phyloP scores from a whole-genome alignment of 1,139 yeast genomes.

The Ogataea hybrid region DNA sequence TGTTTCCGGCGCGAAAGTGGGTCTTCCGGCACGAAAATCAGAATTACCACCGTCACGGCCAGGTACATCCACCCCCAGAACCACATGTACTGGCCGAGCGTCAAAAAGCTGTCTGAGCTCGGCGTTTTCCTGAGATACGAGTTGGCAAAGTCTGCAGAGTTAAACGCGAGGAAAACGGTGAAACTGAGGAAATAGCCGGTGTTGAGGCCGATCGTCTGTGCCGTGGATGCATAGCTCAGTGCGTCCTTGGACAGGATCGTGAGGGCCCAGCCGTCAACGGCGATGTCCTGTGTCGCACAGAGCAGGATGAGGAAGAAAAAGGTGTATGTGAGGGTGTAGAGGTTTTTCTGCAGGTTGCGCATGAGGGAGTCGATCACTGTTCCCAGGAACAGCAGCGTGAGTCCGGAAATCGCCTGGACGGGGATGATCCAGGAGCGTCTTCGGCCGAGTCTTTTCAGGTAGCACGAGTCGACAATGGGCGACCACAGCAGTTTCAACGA shows the following conservation, averaged over 20 bases:
- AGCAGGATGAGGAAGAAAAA: constrained; percentile 79
- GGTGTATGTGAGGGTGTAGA: constrained; percentile 48
- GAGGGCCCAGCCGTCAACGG: constrained; percentile 99
- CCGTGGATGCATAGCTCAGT: constrained; percentile 92
- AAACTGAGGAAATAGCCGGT: constrained; percentile 90
- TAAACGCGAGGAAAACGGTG: constrained; percentile 86
- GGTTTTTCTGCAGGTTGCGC: constrained; percentile 51
- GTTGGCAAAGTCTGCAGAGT: constrained; percentile 91
- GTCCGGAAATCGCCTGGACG: constrained; percentile 73
- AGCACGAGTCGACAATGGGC: constrained; percentile 90
- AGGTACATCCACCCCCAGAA: constrained; percentile 79
- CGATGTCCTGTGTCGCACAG: constrained; percentile 98
- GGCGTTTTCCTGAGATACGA: constrained; percentile 69
- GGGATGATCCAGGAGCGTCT: constrained; percentile 96
- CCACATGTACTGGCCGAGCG: constrained; percentile 70
- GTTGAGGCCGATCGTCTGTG: constrained; percentile 93
- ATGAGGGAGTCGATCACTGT: constrained; percentile 54
- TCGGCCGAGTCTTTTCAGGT: constrained; percentile 66
- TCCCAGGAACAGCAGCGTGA: constrained; percentile 66
- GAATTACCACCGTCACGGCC: constrained; percentile 60
- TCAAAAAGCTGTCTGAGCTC: constrained; percentile 59
- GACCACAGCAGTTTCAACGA: constrained; percentile 92
- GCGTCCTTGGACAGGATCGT: constrained; percentile 79
- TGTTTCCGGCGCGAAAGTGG: constrained; percentile 38
- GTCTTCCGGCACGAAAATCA: constrained; percentile 60